Evolutionary conservation across 805 yeast species (phyloP), one percentile per base, ranked within the genome.

Genomic region (Sporopachydermia lactativora): DNA sequence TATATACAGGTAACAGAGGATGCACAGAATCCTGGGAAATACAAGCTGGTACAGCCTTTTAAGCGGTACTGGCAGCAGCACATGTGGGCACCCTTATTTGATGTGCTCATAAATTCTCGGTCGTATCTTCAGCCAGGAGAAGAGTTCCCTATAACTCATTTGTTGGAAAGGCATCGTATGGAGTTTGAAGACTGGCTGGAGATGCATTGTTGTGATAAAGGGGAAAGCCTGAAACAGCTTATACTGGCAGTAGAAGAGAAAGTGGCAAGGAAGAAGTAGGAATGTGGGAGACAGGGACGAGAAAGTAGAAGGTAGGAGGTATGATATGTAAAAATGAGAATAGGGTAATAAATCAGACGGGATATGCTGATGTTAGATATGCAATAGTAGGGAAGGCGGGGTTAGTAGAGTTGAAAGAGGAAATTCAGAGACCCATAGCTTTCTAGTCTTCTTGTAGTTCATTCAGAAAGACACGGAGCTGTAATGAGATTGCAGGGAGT

Each of bases 11-110:
- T 72, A 0, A 54, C 53, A 1, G 51, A 53, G 4, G 50, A 43
- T 3, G 43, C 38, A 15, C 46, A 55, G 17, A 44, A 48, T 8
- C 50, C 50, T 5, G 61, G 58, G 0, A 46, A 45, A 42, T 58
- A 66, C 39, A 57, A 52, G n/a, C 49, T 80, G 15, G 49, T 58
- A 4, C 65, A 64, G 24, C 53, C 69, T 1, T 62, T 82, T 16
- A 82, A 78, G 51, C 58, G 92, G 37, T 82, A 81, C 50, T 81
- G 94, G 95, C 79, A 80, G 46, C 64, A 58, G 24, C 75, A 73
- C 1, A 42, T 81, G 4, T 86, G 96, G 96, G 54, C 47, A 3
- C 72, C 73, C 2, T 55, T 85, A 17, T 83, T 86, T 55, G 71
- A 72, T 31, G 42, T 66, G 2, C 57, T 86, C 40, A 58, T 86